Conservation (phyloP, 495 filamentous ascomycete genomes). For the Cladorrhinum samala region DNA sequence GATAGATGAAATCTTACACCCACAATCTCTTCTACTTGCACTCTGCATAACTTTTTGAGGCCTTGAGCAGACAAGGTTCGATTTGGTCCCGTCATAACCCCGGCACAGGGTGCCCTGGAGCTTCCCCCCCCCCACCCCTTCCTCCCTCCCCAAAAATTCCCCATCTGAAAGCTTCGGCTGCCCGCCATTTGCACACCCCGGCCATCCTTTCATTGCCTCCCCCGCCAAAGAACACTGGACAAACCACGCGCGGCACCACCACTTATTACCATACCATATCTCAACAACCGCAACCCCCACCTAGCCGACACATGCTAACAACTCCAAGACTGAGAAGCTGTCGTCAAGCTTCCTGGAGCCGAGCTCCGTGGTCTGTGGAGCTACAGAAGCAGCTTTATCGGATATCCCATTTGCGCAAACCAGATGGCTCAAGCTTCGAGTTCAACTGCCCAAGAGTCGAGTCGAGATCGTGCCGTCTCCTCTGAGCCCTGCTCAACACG, state of each 20-base stretch:
- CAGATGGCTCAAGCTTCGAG: conserved; percentile 50
- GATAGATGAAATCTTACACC: too few species aligned
- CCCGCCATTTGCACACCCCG: background rate
- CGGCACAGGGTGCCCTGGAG: background rate
- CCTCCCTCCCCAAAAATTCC: background rate
- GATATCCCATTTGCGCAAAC: conserved; percentile 21
- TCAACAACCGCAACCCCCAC: conserved; percentile 6
- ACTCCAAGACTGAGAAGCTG: conserved; percentile 25
- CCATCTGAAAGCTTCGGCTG: background rate
- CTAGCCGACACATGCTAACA: conserved; percentile 30
- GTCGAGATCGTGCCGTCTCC: conserved; percentile 49
- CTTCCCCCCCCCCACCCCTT: background rate
- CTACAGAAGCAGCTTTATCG: conserved; percentile 20
- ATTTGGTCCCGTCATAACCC: background rate
- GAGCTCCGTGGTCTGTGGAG: conserved; percentile 25
- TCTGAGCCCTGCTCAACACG: conserved; percentile 55
- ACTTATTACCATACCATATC: background rate
- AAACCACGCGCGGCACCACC: background rate
- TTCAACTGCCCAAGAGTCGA: conserved; percentile 36
- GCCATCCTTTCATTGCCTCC: background rate
- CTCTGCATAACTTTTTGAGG: background rate
- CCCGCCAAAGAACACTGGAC: background rate
- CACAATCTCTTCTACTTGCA: background rate
- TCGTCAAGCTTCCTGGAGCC: conserved; percentile 30
- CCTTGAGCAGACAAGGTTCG: too few species aligned